Conservation (phyloP, 2,329 filamentous ascomycete genomes). For the Fusarium vanettenii region DNA sequence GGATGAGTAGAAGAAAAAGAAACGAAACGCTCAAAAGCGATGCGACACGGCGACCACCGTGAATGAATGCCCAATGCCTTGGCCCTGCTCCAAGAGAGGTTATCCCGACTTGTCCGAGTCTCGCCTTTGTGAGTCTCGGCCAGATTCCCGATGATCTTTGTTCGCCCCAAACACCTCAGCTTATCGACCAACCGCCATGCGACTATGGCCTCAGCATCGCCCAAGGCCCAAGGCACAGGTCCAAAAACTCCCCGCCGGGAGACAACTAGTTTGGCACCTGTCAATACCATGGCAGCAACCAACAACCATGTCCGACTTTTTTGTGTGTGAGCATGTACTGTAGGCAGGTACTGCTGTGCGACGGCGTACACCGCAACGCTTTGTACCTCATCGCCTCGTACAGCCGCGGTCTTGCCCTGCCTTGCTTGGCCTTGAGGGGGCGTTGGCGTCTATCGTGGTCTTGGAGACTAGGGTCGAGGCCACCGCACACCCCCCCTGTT, state of each 20-base stretch:
- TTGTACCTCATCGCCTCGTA: conserved; percentile 35
- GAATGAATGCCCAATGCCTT: conserved; percentile 29
- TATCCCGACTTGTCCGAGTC: conserved; percentile 22
- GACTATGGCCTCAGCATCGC: conserved; percentile 35
- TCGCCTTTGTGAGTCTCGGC: conserved; percentile 18
- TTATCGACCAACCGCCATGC: conserved; percentile 16
- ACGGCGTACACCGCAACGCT: conserved; percentile 36
- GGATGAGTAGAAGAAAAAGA: conserved; percentile 17
- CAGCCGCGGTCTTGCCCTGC: conserved; percentile 33
- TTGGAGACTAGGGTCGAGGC: conserved; percentile 18
- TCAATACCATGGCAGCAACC: conserved; percentile 25
- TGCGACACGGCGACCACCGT: conserved; percentile 13
- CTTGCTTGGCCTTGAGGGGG: conserved; percentile 29
- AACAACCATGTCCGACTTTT: conserved; percentile 13
- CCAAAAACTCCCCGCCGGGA: conserved; percentile 10
- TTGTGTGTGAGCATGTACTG: conserved; percentile 15
- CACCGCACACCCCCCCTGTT: conserved; percentile 30
- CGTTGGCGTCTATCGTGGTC: conserved; percentile 36
- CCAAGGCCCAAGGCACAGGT: conserved; percentile 13
- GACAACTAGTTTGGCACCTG: conserved; percentile 37
- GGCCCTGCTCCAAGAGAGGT: conserved; percentile 21
- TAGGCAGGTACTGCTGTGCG: conserved; percentile 23
- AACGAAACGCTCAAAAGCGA: conserved; percentile 22
- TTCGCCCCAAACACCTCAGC: conserved; percentile 18
- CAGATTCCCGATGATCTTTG: conserved; percentile 14